These are phyloP conservation scores for Lodderomyces orthopsilosis DNA, from an alignment of 1,139 yeast genomes.

Conservation along the genomic window DNA sequence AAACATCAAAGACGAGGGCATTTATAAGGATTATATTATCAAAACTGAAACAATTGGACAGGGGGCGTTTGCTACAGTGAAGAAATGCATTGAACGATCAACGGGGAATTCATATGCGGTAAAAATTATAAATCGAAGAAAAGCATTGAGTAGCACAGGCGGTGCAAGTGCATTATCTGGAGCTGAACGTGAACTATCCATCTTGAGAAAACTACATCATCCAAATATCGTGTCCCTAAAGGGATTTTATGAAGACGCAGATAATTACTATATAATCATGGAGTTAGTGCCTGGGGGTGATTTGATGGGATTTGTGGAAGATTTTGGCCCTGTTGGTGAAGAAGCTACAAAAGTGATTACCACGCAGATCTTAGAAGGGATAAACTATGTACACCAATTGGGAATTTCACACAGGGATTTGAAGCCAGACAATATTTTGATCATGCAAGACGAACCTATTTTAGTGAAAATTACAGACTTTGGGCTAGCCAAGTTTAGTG, in stretches of 20 bases:
- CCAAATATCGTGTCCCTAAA: conserved; percentile 80
- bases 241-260: conserved; percentile 81
- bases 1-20: conserved; percentile 40
- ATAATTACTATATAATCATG: conserved; percentile 84
- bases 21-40: conserved; percentile 71
- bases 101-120: conserved; percentile 88
- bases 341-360: conserved; percentile 85
- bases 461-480: conserved; percentile 88
- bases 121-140: conserved; percentile 80
- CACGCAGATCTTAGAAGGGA: conserved; percentile 78
- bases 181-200: conserved; percentile 81
- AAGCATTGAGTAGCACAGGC: conserved; percentile 74
- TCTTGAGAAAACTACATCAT: conserved; percentile 72
- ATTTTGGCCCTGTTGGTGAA: conserved; percentile 88
- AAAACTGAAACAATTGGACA: conserved; percentile 86
- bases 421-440: conserved; percentile 88
- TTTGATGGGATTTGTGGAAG: conserved; percentile 91
- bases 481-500: conserved; percentile 81
- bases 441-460: conserved; percentile 89
- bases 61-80: conserved; percentile 96
- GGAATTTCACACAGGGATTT: conserved; percentile 94
- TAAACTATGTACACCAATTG: conserved; percentile 78
- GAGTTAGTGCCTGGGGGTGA: conserved; percentile 98
- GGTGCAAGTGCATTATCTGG: conserved; percentile 57
- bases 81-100: conserved; percentile 80